Percentiles rank a stretch among this genome's conserved stretches.
These are phyloP conservation scores for Globisporangium solare DNA, from an alignment of 352 stramenopile species.

Conservation along the genomic window DNA sequence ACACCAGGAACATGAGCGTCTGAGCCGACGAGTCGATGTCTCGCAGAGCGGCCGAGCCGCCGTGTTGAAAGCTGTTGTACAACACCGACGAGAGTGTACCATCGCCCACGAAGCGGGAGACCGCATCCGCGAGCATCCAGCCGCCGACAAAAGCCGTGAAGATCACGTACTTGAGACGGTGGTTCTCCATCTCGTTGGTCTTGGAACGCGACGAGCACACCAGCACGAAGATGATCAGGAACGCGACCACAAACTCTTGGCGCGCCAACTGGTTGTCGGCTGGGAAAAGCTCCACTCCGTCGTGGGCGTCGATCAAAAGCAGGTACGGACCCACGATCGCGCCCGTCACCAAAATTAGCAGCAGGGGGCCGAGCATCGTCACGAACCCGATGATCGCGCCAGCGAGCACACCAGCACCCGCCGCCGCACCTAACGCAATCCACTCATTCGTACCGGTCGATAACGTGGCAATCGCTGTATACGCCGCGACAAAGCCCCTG, in stretches of 20 bases:
- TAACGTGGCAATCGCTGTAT: conserved; percentile 58
- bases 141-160: conserved; percentile 67
- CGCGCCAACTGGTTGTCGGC: conserved; percentile 70
- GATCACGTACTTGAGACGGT: conserved; percentile 88
- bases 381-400: conserved; percentile 71
- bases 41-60: conserved; percentile 39
- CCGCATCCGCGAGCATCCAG: conserved; percentile 71
- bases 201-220: conserved; percentile 77
- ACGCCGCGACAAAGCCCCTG: conserved; percentile 69
- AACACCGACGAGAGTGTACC: conserved; percentile 59
- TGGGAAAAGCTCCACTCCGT: conserved; percentile 64
- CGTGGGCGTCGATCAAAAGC: conserved; percentile 70
- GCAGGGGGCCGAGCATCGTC: conserved; percentile 60
- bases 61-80: conserved; percentile 62
- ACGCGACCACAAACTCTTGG: conserved; percentile 85
- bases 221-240: conserved; percentile 85
- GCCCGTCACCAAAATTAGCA: conserved; percentile 64
- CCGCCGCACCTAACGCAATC: conserved; percentile 58
- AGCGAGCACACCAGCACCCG: conserved; percentile 58
- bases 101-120: conserved; percentile 64
- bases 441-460: conserved; percentile 64
- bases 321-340: conserved; percentile 69
- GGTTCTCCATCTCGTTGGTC: conserved; percentile 79
- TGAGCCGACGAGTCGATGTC: conserved; percentile 51
- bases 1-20: conserved; percentile 78